Base-by-base conservation (phyloP, 306 rosid genomes). In the Gynostemma pentaphyllum region DNA sequence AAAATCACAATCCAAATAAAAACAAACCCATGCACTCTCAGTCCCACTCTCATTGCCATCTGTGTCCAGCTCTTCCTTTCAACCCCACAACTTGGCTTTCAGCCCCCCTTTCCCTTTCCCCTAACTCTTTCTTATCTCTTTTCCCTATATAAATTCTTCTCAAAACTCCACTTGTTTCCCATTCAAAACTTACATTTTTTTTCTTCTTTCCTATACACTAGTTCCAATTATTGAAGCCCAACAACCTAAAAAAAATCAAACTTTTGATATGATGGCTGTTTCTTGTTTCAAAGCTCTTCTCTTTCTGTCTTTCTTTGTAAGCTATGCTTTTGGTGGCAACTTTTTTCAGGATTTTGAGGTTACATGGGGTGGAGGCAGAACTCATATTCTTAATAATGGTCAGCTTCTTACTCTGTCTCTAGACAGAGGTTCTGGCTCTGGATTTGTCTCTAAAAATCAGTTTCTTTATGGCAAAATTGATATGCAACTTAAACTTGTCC, bases 401-500 rank as follows among this genome's bases (percentile, higher is more conserved):
- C 46, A 80, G 0, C 80, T 81, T 44, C 89, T 86, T n/a, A 79
- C 89, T 7, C 80, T 86, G 1, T 44, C 79, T 0, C 78, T 86
- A 0, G 89, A 86, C 74, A 67, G 72, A 32, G 47, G 73, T 32
- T 83, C 87, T 3, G 89, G 95, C 65, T 83, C 90, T 0, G 85
- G 85, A 0, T 86, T 83, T 5, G 87, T 75, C 10, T 86, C 89
- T 18, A 87, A 73, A 9, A 75, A 74, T 4, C 74, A 80, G 62
- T 87, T 80, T 51, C 65, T 87, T 0, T 84, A 70, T 8, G 88
- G 85, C 13, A 74, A 84, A 29, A 79, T 87, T 7, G 91, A 87
- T 7, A 82, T 84, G 86, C 87, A 84, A 23, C 82, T 87, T 65
- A 80, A 87, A 41, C 91, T 87, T 51, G 88, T 87, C 0, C 52